These are phyloP conservation scores for Colletotrichum destructivum DNA, from an alignment of 2,329 filamentous ascomycete species.

Conservation along the genomic window DNA sequence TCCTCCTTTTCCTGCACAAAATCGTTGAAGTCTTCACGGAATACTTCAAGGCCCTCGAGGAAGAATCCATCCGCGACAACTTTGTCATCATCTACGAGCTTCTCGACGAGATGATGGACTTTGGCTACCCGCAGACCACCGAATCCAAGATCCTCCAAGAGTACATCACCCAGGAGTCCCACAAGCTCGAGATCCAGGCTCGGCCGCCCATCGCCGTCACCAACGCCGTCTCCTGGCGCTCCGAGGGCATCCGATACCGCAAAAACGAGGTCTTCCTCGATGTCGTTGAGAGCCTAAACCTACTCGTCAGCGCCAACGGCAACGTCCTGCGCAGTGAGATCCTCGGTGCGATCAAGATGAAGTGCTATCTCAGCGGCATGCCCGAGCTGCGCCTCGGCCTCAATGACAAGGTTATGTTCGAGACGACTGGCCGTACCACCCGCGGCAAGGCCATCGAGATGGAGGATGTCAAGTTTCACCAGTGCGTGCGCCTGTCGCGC, in stretches of 20 bases:
- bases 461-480: constrained; percentile 99
- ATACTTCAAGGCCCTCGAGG: constrained; percentile 99
- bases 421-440: constrained; percentile 94
- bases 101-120: constrained; percentile 99
- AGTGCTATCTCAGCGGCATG: constrained; percentile 99
- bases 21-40: constrained; percentile 99
- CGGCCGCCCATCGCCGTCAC: constrained; percentile 97
- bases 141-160: constrained; percentile 99
- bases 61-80: constrained; percentile 99
- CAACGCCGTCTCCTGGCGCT: constrained; percentile 98
- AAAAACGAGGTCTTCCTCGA: constrained; percentile 99
- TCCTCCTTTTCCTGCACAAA: constrained; percentile 97
- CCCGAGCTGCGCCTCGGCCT: constrained; percentile 93
- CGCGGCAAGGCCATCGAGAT: constrained; percentile 98
- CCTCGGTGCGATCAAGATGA: constrained; percentile 98
- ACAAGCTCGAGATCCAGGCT: constrained; percentile 97
- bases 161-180: constrained; percentile 99
- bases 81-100: constrained; percentile 99
- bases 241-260: constrained; percentile 96
- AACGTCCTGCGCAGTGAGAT: constrained; percentile 98
- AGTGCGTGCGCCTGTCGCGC: constrained; percentile 93
- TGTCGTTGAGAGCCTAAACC: constrained; percentile 95
- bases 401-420: constrained; percentile 99
- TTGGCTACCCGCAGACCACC: constrained; percentile 98
- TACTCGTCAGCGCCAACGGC: constrained; percentile 93